Conservation (phyloP, 2,329 filamentous ascomycete species). For the Berkeleyomyces rouxiae region DNA sequence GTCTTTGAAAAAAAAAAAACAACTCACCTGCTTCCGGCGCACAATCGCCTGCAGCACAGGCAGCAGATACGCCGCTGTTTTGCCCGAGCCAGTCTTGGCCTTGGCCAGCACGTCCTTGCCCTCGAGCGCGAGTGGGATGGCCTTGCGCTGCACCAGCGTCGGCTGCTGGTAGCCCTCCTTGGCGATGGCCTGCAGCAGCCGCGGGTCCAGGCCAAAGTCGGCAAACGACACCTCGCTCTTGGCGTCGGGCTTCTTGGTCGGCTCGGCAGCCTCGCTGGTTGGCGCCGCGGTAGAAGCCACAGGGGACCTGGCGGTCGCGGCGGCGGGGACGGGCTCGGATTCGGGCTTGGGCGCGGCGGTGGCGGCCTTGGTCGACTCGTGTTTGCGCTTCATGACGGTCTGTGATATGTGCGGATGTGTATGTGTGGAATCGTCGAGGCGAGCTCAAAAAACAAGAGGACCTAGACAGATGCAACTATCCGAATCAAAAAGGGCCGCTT, state of each 20-base stretch:
- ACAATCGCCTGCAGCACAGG: constrained; percentile 76
- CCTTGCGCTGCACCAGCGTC: constrained; percentile 74
- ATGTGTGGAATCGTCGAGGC: neutral
- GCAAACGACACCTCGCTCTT: constrained; percentile 40
- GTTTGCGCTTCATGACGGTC: constrained; percentile 41
- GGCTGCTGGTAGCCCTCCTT: constrained; percentile 72
- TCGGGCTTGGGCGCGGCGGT: neutral
- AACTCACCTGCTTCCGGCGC: constrained; percentile 50
- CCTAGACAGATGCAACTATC: constrained; percentile 13
- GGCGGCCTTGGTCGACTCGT: constrained; percentile 33
- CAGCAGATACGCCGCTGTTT: constrained; percentile 89
- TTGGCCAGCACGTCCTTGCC: constrained; percentile 83
- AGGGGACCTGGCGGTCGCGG: constrained; percentile 17
- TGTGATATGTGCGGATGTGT: too few relatives aligned
- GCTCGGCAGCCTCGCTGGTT: neutral
- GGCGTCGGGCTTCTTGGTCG: neutral
- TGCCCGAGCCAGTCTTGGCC: constrained; percentile 88
- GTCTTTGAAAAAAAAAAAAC: neutral
- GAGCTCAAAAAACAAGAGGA: constrained; percentile 13
- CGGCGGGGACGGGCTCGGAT: neutral
- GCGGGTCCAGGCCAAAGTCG: constrained; percentile 63
- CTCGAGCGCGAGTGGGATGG: constrained; percentile 73
- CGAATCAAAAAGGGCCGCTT: too few relatives aligned
- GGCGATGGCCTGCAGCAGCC: constrained; percentile 71
- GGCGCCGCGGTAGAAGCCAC: neutral